Conservation (phyloP, 257 asterid species). For the Solanum clarkiae region DNA sequence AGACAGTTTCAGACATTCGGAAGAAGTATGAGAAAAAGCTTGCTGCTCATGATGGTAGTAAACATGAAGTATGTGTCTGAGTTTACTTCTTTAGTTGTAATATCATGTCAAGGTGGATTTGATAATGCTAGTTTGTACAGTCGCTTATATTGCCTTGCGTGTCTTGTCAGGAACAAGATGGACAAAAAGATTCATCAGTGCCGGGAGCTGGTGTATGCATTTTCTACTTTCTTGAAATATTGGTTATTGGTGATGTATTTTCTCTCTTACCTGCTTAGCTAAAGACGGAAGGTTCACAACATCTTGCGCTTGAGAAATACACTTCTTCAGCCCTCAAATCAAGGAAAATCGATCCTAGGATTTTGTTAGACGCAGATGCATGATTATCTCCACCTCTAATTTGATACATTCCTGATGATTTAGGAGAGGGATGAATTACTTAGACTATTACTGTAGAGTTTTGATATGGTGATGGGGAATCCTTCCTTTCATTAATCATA, state of each 20-base stretch:
- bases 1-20: conserved; percentile 71
- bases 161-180: conserved; percentile 50
- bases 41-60: conserved; percentile 70
- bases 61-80: conserved; percentile 46
- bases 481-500: not conserved
- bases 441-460: not conserved
- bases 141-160: conserved; percentile 6
- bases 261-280: not conserved
- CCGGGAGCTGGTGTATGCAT: conserved; percentile 87
- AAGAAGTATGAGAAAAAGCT: conserved; percentile 94
- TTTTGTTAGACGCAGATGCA: not conserved
- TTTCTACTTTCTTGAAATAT: not conserved
- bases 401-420: not conserved
- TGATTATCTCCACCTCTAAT: not conserved
- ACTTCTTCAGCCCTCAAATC: not conserved
- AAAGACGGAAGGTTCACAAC: not conserved
- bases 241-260: not conserved
- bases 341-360: not conserved
- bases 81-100: conserved; percentile 5
- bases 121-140: not conserved
- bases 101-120: not conserved
- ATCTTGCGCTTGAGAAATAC: not conserved
- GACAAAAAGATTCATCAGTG: conserved; percentile 59
- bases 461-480: not conserved
- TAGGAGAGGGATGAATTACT: not conserved